Conservation (phyloP, 163 green algal genomes). For the Volvox carteri region DNA sequence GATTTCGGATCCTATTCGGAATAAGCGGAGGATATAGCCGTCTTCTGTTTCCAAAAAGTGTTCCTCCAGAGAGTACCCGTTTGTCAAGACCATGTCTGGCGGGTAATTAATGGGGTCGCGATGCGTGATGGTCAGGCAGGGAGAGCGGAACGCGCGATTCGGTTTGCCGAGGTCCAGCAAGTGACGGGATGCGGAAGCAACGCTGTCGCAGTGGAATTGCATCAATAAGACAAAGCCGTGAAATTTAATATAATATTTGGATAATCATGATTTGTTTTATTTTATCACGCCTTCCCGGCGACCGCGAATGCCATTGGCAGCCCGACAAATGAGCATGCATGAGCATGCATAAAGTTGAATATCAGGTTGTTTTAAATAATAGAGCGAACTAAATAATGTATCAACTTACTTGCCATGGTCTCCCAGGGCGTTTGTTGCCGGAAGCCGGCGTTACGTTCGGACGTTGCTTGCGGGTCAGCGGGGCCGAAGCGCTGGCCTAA, state of each 20-base stretch:
- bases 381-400: too few relatives aligned
- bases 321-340: not conserved
- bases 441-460: not conserved
- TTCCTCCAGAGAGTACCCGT: slow-evolving; percentile 76
- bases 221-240: not conserved
- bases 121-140: not conserved
- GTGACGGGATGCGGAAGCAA: not conserved
- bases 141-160: not conserved
- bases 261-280: not conserved
- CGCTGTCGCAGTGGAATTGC: not conserved
- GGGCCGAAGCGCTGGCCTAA: not conserved
- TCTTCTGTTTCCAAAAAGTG: slow-evolving; percentile 73
- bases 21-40: slow-evolving; percentile 77
- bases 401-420: slow-evolving; percentile 1
- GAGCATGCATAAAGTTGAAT: not conserved
- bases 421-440: not conserved
- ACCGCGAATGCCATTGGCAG: not conserved
- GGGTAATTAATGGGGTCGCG: not conserved
- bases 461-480: not conserved
- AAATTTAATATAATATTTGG: not conserved
- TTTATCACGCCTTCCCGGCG: not conserved
- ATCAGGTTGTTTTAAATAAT: not conserved
- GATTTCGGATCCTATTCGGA: slow-evolving; percentile 65
- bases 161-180: too few relatives aligned
- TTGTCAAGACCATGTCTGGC: slow-evolving; percentile 66